phyloP scores from a whole-genome alignment of 176 grass and related monocot species.

The Themeda triandra region DNA sequence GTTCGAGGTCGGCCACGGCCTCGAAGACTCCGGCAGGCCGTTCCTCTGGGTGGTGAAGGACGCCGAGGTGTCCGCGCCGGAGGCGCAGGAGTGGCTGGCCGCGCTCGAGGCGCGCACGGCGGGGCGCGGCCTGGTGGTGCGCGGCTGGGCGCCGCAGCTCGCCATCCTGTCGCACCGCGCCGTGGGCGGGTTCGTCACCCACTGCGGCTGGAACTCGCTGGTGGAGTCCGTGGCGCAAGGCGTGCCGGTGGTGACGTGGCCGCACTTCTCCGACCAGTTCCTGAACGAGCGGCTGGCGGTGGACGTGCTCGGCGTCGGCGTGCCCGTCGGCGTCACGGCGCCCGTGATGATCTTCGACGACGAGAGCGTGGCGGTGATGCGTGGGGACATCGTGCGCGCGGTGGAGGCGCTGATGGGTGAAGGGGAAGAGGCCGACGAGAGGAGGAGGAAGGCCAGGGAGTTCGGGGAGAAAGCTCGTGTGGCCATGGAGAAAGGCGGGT shows the following conservation, averaged over 20 bases:
- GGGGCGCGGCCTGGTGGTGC: not conserved
- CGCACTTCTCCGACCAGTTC: not conserved
- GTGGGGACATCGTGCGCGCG: not conserved
- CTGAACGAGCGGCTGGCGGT: not conserved
- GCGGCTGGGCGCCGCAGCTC: not conserved
- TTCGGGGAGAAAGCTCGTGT: not conserved
- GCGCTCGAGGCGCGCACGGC: not conserved
- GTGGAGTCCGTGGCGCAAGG: not conserved
- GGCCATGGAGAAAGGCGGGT: not conserved
- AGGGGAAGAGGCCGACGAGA: not conserved
- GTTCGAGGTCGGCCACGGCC: not conserved
- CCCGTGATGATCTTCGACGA: not conserved
- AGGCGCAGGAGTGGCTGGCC: not conserved
- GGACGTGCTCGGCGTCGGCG: not conserved
- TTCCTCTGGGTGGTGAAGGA: not conserved
- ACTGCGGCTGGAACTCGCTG: not conserved
- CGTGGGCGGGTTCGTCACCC: not conserved
- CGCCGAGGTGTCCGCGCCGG: not conserved
- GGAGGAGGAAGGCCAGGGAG: not conserved
- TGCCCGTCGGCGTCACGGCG: not conserved
- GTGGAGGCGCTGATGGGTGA: not conserved
- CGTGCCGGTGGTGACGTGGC: not conserved
- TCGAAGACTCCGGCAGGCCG: not conserved
- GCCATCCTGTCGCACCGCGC: not conserved
- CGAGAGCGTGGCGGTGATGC: not conserved